These are phyloP conservation scores for Elsinoe perseae DNA, from an alignment of 2,329 filamentous ascomycete species.

Conservation along the genomic window DNA sequence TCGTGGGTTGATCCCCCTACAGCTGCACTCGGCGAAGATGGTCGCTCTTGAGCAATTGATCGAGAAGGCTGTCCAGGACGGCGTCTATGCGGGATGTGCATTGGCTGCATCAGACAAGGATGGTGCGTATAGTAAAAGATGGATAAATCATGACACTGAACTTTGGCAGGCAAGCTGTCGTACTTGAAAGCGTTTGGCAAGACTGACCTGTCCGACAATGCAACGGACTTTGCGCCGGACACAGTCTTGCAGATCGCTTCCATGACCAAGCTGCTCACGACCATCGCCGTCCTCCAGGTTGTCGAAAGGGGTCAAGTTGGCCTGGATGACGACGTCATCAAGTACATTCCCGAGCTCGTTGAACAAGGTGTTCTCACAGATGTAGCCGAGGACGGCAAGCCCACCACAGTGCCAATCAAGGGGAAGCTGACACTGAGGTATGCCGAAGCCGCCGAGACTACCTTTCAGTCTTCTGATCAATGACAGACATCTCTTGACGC, in stretches of 20 bases:
- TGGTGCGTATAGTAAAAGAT: neutral
- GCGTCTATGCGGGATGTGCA: conserved; percentile 25
- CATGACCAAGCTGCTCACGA: conserved; percentile 42
- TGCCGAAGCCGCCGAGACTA: neutral
- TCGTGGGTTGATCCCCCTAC: too few species aligned
- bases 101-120: conserved; percentile 1
- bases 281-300: conserved; percentile 47
- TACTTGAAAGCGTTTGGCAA: conserved; percentile 28
- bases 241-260: conserved; percentile 29
- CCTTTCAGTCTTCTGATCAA: neutral
- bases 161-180: conserved; percentile 20
- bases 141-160: neutral
- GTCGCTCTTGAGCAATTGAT: conserved; percentile 23
- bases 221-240: conserved; percentile 24
- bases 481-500: conserved; percentile 41
- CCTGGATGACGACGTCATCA: conserved; percentile 41
- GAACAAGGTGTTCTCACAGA: conserved; percentile 42
- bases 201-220: conserved; percentile 19
- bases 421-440: conserved; percentile 41
- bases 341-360: conserved; percentile 43
- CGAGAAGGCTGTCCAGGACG: conserved; percentile 25
- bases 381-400: conserved; percentile 37
- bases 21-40: conserved; percentile 16
- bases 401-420: conserved; percentile 28
- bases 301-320: conserved; percentile 46